Conservation (phyloP, 441 rosid species). For the Arabidopsis lyrata region DNA sequence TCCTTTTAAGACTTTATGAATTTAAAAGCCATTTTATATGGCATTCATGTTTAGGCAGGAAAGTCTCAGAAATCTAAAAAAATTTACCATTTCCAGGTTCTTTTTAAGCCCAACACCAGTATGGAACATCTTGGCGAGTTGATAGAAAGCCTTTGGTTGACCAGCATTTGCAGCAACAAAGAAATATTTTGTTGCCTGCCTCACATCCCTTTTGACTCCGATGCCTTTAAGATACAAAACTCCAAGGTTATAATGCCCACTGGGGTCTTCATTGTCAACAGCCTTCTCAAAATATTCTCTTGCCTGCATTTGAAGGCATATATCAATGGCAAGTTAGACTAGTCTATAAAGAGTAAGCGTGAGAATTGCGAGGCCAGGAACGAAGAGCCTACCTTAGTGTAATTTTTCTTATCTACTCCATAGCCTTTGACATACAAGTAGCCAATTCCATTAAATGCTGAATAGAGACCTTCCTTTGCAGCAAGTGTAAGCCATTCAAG, state of each 20-base stretch:
- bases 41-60: conserved; percentile 11
- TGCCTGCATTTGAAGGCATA: conserved; percentile 62
- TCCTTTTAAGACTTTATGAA: conserved; percentile 4
- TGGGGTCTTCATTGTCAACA: conserved; percentile 77
- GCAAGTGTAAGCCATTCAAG: conserved; percentile 94
- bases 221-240: conserved; percentile 90
- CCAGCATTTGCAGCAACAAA: conserved; percentile 90
- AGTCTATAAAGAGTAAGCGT: neutral
- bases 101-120: conserved; percentile 94
- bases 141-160: conserved; percentile 98
- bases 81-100: conserved; percentile 74
- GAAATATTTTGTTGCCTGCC: conserved; percentile 75
- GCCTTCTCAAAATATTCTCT: conserved; percentile 95
- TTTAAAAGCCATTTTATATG: neutral
- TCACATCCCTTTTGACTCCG: conserved; percentile 90
- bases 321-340: neutral
- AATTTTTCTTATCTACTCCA: conserved; percentile 94
- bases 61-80: conserved; percentile 2
- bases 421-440: conserved; percentile 94
- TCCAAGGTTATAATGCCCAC: conserved; percentile 96
- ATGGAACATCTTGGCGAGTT: conserved; percentile 98
- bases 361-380: neutral
- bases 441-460: conserved; percentile 95
- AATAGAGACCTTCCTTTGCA: conserved; percentile 74
- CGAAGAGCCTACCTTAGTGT: conserved; percentile 67